phyloP scores from a whole-genome alignment of 106 monocot genomes.

The Iris macrosiphon region DNA sequence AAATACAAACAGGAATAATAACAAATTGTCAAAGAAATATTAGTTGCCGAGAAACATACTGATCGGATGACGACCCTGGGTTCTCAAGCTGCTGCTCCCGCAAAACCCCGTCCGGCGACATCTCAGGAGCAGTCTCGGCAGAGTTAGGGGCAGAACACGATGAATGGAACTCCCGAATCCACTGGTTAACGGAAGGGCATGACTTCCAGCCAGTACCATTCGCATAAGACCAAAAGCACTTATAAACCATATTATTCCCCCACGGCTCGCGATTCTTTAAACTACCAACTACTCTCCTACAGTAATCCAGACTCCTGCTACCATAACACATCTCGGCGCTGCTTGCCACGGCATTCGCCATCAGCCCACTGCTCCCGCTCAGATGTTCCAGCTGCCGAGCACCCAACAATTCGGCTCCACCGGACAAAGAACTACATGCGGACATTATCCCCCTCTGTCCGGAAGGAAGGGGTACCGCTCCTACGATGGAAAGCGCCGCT shows the following conservation, averaged over 20 bases:
- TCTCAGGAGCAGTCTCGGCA: constrained; percentile 45
- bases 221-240: constrained; percentile 39
- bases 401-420: constrained; percentile 21
- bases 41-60: constrained; percentile 37
- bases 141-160: constrained; percentile 24
- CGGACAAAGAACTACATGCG: constrained; percentile 32
- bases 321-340: constrained; percentile 15
- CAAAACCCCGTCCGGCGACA: constrained; percentile 39
- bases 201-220: constrained; percentile 25
- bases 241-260: constrained; percentile 44
- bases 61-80: constrained; percentile 29
- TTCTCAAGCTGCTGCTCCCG: constrained; percentile 40
- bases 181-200: constrained; percentile 10
- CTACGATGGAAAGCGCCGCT: constrained; percentile 1
- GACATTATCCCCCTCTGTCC: constrained; percentile 31
- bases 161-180: constrained; percentile 24
- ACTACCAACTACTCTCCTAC: constrained; percentile 27
- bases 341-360: neutral
- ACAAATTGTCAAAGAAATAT: too few species aligned
- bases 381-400: constrained; percentile 8
- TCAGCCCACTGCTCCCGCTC: constrained; percentile 6
- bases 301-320: constrained; percentile 22
- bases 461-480: neutral
- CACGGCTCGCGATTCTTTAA: constrained; percentile 31
- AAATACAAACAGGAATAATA: too few species aligned